phyloP scores from a whole-genome alignment of 768 basidiomycete genomes.

The Hypholoma fasciculare region DNA sequence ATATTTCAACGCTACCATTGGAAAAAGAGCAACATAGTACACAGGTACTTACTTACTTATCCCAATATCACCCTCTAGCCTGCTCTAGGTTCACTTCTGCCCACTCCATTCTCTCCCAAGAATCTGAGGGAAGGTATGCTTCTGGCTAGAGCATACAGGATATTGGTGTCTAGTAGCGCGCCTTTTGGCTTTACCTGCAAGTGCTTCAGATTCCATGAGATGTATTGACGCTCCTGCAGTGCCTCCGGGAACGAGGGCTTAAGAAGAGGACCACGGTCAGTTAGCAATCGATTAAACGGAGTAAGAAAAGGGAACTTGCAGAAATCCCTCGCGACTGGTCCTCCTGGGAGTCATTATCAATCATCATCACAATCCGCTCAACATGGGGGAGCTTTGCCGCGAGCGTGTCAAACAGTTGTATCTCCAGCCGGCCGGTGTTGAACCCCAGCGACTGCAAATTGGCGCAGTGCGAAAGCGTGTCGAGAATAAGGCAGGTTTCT shows the following conservation, averaged over 20 bases:
- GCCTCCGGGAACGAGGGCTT: conserved; percentile 26
- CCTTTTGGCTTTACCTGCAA: conserved; percentile 38
- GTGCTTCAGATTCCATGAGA: conserved; percentile 35
- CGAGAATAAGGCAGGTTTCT: conserved; percentile 28
- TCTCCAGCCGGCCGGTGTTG: conserved; percentile 32
- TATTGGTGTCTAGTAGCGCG: conserved; percentile 26
- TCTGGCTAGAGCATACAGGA: conserved; percentile 28
- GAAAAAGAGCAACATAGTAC: not conserved
- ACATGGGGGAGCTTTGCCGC: conserved; percentile 30
- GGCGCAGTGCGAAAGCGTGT: conserved; percentile 23
- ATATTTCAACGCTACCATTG: not conserved
- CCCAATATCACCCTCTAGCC: not conserved
- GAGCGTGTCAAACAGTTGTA: conserved; percentile 33
- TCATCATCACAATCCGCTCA: conserved; percentile 28
- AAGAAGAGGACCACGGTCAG: not conserved
- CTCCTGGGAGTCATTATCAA: conserved; percentile 22
- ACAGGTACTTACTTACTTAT: not conserved
- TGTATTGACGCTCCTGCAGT: conserved; percentile 27
- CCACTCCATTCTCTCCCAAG: conserved; percentile 5
- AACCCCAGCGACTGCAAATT: conserved; percentile 30
- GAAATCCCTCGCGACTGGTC: conserved; percentile 5
- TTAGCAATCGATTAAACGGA: not conserved
- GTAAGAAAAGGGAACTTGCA: not conserved
- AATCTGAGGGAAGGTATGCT: conserved; percentile 29
- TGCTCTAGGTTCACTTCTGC: conserved; percentile 1